These are phyloP conservation scores for Xylariales sp. DNA, from an alignment of 2,329 filamentous ascomycete genomes.

Conservation along the genomic window DNA sequence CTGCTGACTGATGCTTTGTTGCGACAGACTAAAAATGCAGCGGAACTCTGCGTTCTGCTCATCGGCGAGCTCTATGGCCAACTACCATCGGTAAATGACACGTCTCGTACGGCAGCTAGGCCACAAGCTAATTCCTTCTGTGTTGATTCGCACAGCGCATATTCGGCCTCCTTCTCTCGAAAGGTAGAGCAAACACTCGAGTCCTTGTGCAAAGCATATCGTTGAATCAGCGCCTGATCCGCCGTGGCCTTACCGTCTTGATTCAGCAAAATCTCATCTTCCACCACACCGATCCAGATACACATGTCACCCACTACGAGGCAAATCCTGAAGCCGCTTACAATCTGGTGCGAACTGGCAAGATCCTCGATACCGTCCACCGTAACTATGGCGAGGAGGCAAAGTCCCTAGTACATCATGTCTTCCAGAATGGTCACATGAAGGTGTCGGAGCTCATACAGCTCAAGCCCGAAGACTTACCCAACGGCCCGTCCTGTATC, in stretches of 20 bases:
- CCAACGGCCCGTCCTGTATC: constrained; percentile 21
- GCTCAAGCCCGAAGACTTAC: constrained; percentile 28
- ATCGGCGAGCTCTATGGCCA: constrained; percentile 88
- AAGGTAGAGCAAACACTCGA: constrained; percentile 69
- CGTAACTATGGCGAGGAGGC: constrained; percentile 70
- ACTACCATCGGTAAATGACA: constrained; percentile 73
- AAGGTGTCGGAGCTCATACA: constrained; percentile 65
- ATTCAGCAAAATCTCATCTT: constrained; percentile 84
- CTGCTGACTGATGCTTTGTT: no score
- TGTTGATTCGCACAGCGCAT: constrained; percentile 61
- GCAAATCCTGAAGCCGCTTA: constrained; percentile 79
- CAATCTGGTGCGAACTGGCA: constrained; percentile 73
- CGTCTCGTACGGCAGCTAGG: neutral
- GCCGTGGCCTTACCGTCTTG: constrained; percentile 76
- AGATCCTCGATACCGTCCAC: constrained; percentile 72
- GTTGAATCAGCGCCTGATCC: constrained; percentile 69
- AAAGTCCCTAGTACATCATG: constrained; percentile 66
- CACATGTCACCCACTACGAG: constrained; percentile 70
- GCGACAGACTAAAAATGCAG: constrained; percentile 69
- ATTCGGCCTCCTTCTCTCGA: constrained; percentile 70
- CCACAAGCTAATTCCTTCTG: neutral
- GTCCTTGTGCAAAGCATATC: constrained; percentile 68
- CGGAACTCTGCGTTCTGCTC: constrained; percentile 85
- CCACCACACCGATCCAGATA: constrained; percentile 61
- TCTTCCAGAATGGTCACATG: constrained; percentile 74